phyloP scores from a whole-genome alignment of 306 rosid genomes.

The Rosa chinensis region DNA sequence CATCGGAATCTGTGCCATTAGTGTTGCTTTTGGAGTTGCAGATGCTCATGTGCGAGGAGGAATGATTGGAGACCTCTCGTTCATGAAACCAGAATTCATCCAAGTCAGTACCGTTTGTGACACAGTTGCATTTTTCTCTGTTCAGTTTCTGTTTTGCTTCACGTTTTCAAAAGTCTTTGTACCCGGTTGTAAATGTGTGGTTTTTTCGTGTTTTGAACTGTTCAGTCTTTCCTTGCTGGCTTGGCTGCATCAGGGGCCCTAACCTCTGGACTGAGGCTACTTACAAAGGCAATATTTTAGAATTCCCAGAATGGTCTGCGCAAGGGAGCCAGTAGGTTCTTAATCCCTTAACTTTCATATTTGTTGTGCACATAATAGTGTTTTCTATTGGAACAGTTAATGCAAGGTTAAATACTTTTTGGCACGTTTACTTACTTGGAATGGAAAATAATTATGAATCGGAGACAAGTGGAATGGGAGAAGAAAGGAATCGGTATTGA shows the following conservation, averaged over 20 bases:
- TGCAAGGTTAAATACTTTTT: background rate
- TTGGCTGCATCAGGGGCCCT: slow-evolving; percentile 82
- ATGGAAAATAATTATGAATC: no score
- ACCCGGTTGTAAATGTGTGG: background rate
- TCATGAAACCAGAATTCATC: slow-evolving; percentile 71
- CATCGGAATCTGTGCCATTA: slow-evolving; percentile 61
- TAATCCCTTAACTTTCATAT: background rate
- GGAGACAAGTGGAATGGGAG: no score
- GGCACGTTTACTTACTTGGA: background rate
- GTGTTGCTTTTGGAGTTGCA: slow-evolving; percentile 81
- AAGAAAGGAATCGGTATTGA: no score
- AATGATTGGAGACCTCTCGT: slow-evolving; percentile 90
- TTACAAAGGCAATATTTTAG: slow-evolving; percentile 77
- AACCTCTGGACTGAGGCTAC: slow-evolving; percentile 71
- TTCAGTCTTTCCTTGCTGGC: slow-evolving; percentile 86
- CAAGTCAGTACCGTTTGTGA: slow-evolving; percentile 47
- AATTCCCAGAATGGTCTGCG: slow-evolving; percentile 68
- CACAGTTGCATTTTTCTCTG: background rate
- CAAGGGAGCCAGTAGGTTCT: slow-evolving; percentile 82
- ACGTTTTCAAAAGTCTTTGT: background rate
- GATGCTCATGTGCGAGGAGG: slow-evolving; percentile 91
- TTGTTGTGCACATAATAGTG: background rate
- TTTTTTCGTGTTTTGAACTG: slow-evolving; percentile 14
- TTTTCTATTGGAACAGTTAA: background rate
- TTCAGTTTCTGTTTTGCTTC: background rate